A percentile compares a stretch with the other conserved stretches of the same genome.
Conservation (phyloP, 495 filamentous ascomycete genomes). For the Aspergillus cavernicola region DNA sequence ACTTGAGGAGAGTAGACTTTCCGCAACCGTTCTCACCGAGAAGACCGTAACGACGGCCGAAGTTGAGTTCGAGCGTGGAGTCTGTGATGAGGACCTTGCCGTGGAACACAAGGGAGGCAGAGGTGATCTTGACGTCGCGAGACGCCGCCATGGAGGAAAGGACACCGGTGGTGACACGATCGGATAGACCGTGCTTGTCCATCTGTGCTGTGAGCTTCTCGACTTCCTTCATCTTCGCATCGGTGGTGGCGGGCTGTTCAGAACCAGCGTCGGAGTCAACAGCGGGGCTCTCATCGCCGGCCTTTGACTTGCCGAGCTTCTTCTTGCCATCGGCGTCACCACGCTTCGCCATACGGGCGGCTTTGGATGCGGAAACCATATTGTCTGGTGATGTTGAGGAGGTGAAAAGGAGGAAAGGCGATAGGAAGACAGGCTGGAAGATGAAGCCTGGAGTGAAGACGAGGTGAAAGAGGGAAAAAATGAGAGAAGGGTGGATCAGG, state of each 20-base stretch:
- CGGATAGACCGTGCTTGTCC: slow-evolving; percentile 93
- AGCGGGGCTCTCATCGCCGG: slow-evolving; percentile 59
- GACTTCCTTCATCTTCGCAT: slow-evolving; percentile 72
- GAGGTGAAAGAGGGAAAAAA: slow-evolving; percentile 27
- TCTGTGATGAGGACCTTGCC: slow-evolving; percentile 94
- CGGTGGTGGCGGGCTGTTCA: slow-evolving; percentile 66
- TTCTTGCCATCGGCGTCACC: slow-evolving; percentile 64
- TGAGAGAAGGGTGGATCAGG: slow-evolving; percentile 38
- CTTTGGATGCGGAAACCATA: slow-evolving; percentile 91
- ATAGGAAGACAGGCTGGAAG: slow-evolving; percentile 8
- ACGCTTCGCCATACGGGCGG: slow-evolving; percentile 94
- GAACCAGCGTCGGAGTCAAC: slow-evolving; percentile 56
- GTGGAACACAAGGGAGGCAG: slow-evolving; percentile 91
- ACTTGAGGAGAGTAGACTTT: slow-evolving; percentile 94
- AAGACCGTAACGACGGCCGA: slow-evolving; percentile 88
- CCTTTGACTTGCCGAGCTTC: slow-evolving; percentile 68
- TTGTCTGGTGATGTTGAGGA: slow-evolving; percentile 23
- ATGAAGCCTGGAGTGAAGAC: slow-evolving; percentile 30
- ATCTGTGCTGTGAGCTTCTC: slow-evolving; percentile 82
- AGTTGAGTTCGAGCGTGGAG: slow-evolving; percentile 87
- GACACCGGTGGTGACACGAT: slow-evolving; percentile 97
- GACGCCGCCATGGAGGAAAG: slow-evolving; percentile 76
- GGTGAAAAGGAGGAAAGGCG: slow-evolving; percentile 8
- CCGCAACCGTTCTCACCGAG: slow-evolving; percentile 98
- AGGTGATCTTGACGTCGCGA: slow-evolving; percentile 95